These are phyloP conservation scores for Lactifluus echinatus DNA, from an alignment of 768 basidiomycete genomes.

Conservation along the genomic window DNA sequence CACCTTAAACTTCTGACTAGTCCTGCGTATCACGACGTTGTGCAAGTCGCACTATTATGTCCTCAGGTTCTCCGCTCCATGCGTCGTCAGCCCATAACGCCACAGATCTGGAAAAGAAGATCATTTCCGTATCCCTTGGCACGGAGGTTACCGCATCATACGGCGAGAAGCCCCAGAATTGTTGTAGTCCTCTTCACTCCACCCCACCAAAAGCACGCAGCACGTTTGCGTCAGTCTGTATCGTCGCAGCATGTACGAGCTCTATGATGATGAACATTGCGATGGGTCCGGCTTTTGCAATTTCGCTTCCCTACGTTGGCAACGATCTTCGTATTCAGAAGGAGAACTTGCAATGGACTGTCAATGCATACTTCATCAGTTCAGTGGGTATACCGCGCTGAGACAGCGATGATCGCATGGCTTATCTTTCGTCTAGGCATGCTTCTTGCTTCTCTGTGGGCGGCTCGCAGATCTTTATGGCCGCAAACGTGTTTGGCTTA, in stretches of 20 bases:
- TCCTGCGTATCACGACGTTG: too few species aligned
- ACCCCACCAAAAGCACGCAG: conserved; percentile 5
- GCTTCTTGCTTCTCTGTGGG: conserved; percentile 67
- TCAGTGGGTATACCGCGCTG: conserved; percentile 37
- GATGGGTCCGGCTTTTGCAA: conserved; percentile 22
- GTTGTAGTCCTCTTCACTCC: too few species aligned
- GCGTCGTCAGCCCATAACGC: too few species aligned
- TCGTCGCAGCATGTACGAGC: conserved; percentile 26
- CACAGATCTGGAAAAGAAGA: too few species aligned
- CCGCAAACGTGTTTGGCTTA: conserved; percentile 55
- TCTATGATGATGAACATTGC: conserved; percentile 28
- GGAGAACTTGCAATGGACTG: conserved; percentile 54
- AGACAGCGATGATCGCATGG: too few species aligned
- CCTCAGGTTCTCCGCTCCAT: too few species aligned
- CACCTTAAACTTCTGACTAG: too few species aligned
- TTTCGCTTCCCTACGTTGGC: conserved; percentile 27
- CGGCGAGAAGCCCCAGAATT: too few species aligned
- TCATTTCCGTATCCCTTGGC: too few species aligned
- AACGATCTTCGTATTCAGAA: conserved; percentile 40
- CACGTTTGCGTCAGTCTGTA: conserved; percentile 4
- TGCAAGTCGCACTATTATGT: too few species aligned
- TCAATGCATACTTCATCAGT: conserved; percentile 59
- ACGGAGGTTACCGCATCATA: too few species aligned
- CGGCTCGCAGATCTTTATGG: conserved; percentile 78
- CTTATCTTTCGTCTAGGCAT: conserved; percentile 41